Evolutionary conservation across 192 early-diverging fungal genomes (phyloP), one percentile per base, ranked within the genome.

Genomic region (Spizellomyces sp.): DNA sequence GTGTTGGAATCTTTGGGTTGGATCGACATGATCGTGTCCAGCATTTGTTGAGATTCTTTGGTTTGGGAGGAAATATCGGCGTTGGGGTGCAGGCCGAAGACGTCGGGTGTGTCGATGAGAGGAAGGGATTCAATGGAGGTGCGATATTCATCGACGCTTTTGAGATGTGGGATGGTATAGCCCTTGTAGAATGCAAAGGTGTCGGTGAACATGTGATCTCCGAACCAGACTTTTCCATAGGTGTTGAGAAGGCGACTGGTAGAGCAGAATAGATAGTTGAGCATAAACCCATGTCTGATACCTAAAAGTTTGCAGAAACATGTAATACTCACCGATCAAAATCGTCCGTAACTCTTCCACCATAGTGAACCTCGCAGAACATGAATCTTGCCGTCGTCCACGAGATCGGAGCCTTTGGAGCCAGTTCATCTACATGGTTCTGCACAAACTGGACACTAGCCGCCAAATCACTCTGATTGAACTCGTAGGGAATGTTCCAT

Each of bases 401-500:
- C 1, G 84, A 84, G 54, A 89, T 88, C 8, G 58, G 58, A 19
- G 84, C 86, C 59, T 86, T 88, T 42, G 87, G 87, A 9, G 87
- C 82, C 46, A 89, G 70, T 69, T 89, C 87, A 78, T 89, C 87
- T 14, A 89, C 86, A 66, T 89, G 87, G 47, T 88, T 89, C 74
- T 89, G 87, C 9, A 89, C 87, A 72, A 89, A 89, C 65, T 88
- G 87, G 45, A 89, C 84, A 71, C 75, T 78, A 12, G 87, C 87
- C 0, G 87, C 85, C 27, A 89, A 70, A 80, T 89, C 87, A 61
- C 79, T 79, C 77, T 89, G 87, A 67, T 89, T 89, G 77, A 89
- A 89, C 76, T 89, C 87, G 70, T 89, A 89, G 48, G 86, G 87
- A 79, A 89, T 89, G 66, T 89, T 89, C 87, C 87, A 87, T 17